These are phyloP conservation scores for Brassica cretica DNA, from an alignment of 345 rosid genomes.

Conservation along the genomic window DNA sequence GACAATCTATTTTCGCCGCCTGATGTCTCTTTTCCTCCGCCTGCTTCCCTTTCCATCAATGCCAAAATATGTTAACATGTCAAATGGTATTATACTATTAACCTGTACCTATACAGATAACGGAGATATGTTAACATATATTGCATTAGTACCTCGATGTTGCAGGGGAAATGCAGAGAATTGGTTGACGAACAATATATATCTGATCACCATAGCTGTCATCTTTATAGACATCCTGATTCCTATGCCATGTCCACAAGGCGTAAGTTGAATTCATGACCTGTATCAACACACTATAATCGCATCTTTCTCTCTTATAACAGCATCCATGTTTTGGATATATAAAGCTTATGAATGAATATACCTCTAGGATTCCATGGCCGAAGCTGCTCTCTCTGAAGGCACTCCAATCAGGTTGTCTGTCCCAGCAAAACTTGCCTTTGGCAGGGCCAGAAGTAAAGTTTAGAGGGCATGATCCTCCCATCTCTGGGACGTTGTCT, in stretches of 20 bases:
- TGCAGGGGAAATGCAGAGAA: constrained; percentile 44
- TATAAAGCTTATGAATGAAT: not conserved
- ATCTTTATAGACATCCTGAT: constrained; percentile 65
- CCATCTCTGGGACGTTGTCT: constrained; percentile 65
- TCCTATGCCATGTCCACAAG: constrained; percentile 88
- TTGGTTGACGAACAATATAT: constrained; percentile 69
- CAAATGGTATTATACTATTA: not conserved
- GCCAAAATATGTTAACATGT: not conserved
- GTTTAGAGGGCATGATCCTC: constrained; percentile 65
- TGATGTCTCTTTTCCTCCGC: constrained; percentile 18
- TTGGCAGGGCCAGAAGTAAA: constrained; percentile 78
- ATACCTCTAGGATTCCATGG: constrained; percentile 83
- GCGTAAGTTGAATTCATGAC: constrained; percentile 75
- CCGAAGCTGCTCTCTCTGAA: constrained; percentile 92
- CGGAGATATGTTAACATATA: not conserved
- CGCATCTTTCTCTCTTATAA: not conserved
- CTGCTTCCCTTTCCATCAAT: constrained; percentile 15
- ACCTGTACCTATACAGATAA: constrained; percentile 17
- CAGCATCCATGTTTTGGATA: not conserved
- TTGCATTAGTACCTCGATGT: constrained; percentile 23
- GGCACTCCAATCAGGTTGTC: constrained; percentile 88
- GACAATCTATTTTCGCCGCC: not conserved
- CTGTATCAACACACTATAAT: constrained; percentile 40
- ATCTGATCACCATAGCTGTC: constrained; percentile 66
- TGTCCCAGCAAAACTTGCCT: constrained; percentile 78